Evolutionary conservation across 345 rosid genomes (phyloP).

Genomic region (Citrus maxima): DNA sequence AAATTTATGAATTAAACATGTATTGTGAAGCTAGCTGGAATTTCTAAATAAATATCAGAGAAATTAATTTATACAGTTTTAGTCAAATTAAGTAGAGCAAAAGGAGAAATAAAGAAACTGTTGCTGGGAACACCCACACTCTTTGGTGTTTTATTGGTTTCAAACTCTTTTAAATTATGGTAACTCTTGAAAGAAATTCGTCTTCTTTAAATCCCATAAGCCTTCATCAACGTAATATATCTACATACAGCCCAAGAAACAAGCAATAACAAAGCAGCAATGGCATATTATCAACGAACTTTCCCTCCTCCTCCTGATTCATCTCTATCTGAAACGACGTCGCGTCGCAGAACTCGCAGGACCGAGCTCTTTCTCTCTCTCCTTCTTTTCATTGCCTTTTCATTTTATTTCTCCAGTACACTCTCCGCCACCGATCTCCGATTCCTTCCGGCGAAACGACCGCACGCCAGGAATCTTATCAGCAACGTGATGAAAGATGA

Average conservation of each 20-base stretch:
- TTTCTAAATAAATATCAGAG: too few species aligned
- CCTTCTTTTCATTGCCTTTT: neutral
- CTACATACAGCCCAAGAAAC: neutral
- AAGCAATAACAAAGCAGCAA: neutral
- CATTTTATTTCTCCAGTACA: neutral
- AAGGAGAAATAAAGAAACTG: too few species aligned
- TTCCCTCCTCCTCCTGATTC: neutral
- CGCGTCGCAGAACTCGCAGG: neutral
- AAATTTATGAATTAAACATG: too few species aligned
- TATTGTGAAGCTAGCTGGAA: too few species aligned
- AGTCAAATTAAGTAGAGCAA: too few species aligned
- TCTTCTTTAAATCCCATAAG: too few species aligned
- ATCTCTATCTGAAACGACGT: neutral
- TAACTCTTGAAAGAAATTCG: too few species aligned
- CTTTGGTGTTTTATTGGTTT: too few species aligned
- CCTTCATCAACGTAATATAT: too few species aligned
- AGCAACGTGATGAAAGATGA: neutral
- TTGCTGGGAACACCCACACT: too few species aligned
- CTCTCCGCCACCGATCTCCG: neutral
- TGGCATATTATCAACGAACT: neutral
- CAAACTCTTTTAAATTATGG: too few species aligned
- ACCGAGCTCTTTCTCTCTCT: neutral
- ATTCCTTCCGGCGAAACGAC: neutral
- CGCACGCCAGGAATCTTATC: neutral
- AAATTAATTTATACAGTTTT: too few species aligned